phyloP scores from a whole-genome alignment of 306 rosid species.

The Medicago arabica region DNA sequence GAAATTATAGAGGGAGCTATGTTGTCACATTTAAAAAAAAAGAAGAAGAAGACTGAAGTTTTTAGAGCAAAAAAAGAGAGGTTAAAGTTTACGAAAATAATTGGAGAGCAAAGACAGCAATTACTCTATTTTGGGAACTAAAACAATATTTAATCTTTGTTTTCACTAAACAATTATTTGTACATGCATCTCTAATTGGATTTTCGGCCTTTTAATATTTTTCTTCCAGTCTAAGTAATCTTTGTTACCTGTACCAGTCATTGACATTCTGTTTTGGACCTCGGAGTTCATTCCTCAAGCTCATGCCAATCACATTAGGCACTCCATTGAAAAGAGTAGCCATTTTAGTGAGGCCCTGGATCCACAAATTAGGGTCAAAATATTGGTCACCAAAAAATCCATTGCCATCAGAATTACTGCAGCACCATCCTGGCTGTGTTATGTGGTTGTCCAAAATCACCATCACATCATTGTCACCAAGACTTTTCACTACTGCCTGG shows the following conservation, averaged over 20 bases:
- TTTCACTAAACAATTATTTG: no score
- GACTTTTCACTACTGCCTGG: constrained; percentile 71
- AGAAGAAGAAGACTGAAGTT: no score
- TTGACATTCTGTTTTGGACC: constrained; percentile 76
- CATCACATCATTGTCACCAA: constrained; percentile 71
- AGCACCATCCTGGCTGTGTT: constrained; percentile 85
- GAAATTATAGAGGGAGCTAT: no score
- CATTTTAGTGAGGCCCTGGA: constrained; percentile 73
- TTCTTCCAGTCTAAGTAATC: no score
- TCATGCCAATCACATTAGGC: constrained; percentile 73
- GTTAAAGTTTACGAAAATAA: no score
- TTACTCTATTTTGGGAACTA: no score
- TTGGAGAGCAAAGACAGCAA: no score
- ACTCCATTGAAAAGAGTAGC: constrained; percentile 75
- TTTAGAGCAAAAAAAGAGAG: no score
- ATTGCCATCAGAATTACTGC: constrained; percentile 67
- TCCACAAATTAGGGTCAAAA: constrained; percentile 73
- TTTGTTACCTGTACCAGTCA: constrained; percentile 86
- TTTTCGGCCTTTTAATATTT: no score
- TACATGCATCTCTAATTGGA: no score
- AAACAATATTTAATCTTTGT: no score
- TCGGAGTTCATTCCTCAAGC: constrained; percentile 88
- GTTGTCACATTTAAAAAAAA: no score
- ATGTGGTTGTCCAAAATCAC: constrained; percentile 84
- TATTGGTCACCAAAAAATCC: constrained; percentile 80